Evolutionary conservation across 2,329 filamentous ascomycete species (phyloP), one percentile per base, ranked within the genome.

Genomic region (Aspergillus carbonarius): DNA sequence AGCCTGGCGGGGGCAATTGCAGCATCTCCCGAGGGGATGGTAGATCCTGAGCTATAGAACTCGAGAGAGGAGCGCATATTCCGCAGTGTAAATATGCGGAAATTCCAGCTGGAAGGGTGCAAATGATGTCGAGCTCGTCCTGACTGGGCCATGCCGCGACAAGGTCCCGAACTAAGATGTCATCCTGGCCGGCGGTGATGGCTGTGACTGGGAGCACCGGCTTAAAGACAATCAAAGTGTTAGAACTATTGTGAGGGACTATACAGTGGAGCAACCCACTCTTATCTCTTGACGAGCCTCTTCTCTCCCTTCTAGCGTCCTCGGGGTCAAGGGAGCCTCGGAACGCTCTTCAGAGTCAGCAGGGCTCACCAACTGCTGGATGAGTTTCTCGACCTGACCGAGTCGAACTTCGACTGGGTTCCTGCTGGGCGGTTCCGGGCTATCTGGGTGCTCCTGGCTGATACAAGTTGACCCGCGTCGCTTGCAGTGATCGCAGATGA

Each of bases 371-470:
- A 57, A 27, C 15, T 39, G 59, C 27, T 40, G 34, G 4, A 61
- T 5, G 1, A 53, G 17, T 5, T 18, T 37, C 44, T 61, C 59
- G 0, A 61, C 47, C 5, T 53, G 53, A 1, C n/a, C 17, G 5
- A 61, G 44, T 2, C 57, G 44, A 5, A 27, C 42, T 12, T 51
- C 32, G 59, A 66, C 4, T 32, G 27, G 42, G 17, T 42, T 42
- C 73, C 54, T 23, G 66, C 46, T 20, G 20, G 61, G 27, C 4
- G 57, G 18, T 5, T 48, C n/a, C 30, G 74, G 71, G 32, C 79
- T 73, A 3, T 75, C 72, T 20, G 77, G 76, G n/a, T 59, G 52
- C 56, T 83, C 81, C 63, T 85, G 83, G 61, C 80, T 76, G 46
- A 83, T 68, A 54, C 83, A 74, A 40, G 35, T 32, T 3, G 63